Percentiles rank a stretch among this genome's conserved stretches.
These are phyloP conservation scores for Clonostachys sp. DNA, from an alignment of 2,329 filamentous ascomycete genomes.

Conservation along the genomic window DNA sequence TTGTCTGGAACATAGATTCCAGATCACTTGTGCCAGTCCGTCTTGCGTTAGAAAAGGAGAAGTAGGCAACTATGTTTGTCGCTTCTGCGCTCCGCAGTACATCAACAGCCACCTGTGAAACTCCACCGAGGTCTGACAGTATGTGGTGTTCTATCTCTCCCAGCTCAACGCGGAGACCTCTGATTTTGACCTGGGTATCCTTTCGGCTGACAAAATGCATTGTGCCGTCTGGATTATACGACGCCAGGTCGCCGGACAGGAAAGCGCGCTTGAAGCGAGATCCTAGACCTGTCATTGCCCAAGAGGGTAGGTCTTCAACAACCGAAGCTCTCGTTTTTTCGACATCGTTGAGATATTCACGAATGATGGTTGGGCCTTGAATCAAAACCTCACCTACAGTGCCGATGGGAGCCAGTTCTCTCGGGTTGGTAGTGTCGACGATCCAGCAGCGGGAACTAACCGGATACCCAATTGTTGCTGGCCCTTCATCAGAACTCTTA, in stretches of 20 bases:
- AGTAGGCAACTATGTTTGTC: not conserved
- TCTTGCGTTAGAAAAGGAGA: not conserved
- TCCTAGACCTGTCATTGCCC: not conserved
- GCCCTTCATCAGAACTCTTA: not conserved
- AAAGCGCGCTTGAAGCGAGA: slow-evolving; percentile 21
- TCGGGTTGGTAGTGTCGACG: slow-evolving; percentile 17
- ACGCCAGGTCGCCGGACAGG: slow-evolving; percentile 40
- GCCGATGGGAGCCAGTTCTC: slow-evolving; percentile 16
- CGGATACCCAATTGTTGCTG: slow-evolving; percentile 4
- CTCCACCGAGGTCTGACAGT: not conserved
- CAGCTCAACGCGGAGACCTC: slow-evolving; percentile 2
- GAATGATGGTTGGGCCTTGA: slow-evolving; percentile 14
- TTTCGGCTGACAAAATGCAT: slow-evolving; percentile 44
- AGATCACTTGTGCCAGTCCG: not conserved
- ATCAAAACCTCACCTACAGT: slow-evolving; percentile 16
- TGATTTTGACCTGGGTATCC: slow-evolving; percentile 5
- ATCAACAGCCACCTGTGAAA: slow-evolving; percentile 1
- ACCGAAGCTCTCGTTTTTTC: slow-evolving; percentile 16
- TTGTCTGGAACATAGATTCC: slow-evolving; percentile 2
- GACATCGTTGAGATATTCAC: slow-evolving; percentile 12
- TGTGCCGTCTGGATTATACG: slow-evolving; percentile 31
- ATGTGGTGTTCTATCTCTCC: slow-evolving; percentile 3
- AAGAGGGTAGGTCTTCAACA: slow-evolving; percentile 22
- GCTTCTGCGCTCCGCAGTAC: not conserved
- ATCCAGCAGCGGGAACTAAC: slow-evolving; percentile 15